Conservation (phyloP, 2,329 filamentous ascomycete genomes). For the Mycosphaerelloides madeirae region DNA sequence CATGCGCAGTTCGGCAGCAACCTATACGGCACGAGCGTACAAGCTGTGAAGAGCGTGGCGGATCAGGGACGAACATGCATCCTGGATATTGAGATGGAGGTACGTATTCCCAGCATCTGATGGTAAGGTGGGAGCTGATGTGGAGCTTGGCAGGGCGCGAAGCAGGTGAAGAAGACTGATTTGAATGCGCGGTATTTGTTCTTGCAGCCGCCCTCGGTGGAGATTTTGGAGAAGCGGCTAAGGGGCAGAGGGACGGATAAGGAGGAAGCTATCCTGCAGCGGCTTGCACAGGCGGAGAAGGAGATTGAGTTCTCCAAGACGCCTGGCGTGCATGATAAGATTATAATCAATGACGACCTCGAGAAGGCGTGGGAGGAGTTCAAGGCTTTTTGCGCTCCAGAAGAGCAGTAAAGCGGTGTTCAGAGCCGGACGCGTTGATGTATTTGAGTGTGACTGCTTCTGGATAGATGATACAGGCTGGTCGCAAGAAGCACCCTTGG, state of each 20-base stretch:
- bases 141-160: conserved; percentile 61
- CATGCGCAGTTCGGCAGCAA: conserved; percentile 82
- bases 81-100: conserved; percentile 96
- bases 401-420: conserved; percentile 6
- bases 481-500: too few species aligned
- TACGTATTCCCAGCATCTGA: conserved; percentile 33
- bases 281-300: conserved; percentile 64
- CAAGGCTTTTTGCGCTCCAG: conserved; percentile 31
- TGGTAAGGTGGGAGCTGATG: neutral
- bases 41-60: conserved; percentile 70
- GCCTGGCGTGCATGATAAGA: conserved; percentile 61
- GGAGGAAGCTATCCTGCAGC: conserved; percentile 65
- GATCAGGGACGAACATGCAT: conserved; percentile 69
- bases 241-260: conserved; percentile 73
- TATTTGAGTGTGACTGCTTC: too few species aligned
- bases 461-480: too few species aligned
- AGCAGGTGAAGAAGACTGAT: conserved; percentile 77
- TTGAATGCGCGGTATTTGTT: conserved; percentile 79
- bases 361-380: conserved; percentile 53
- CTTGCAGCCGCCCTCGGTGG: conserved; percentile 71
- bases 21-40: conserved; percentile 77
- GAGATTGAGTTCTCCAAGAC: conserved; percentile 70
- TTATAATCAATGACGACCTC: conserved; percentile 62
- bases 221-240: conserved; percentile 68
- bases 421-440: too few species aligned